Conservation (phyloP, 2,329 filamentous ascomycete genomes). For the Penicillium frequentans region DNA sequence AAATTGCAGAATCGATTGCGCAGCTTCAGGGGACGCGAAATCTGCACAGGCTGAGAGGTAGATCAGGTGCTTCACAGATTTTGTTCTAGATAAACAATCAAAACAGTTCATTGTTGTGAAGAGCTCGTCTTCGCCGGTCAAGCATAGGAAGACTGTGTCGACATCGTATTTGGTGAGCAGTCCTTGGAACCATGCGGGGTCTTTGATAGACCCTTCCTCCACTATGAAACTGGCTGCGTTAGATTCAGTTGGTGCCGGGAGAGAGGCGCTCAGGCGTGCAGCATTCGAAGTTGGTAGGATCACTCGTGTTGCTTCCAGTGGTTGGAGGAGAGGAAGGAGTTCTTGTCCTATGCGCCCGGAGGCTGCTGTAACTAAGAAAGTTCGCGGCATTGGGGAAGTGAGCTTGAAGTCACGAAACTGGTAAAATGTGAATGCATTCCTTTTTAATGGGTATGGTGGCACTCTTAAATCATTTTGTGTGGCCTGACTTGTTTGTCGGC, state of each 20-base stretch:
- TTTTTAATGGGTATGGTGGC: not conserved
- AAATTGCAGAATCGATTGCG: not conserved
- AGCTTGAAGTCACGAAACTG: too few relatives aligned
- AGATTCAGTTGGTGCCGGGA: not conserved
- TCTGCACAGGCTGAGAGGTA: not conserved
- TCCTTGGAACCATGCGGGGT: not conserved
- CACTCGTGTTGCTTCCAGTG: not conserved
- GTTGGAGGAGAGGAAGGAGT: not conserved
- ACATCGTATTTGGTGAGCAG: not conserved
- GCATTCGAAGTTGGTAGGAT: not conserved
- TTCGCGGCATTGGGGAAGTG: not conserved
- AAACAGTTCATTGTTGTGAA: slow-evolving; percentile 1
- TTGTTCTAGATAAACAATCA: not conserved
- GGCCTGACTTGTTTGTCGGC: too few relatives aligned
- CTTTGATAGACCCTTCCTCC: not conserved
- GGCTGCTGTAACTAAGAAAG: not conserved
- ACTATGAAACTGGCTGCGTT: not conserved
- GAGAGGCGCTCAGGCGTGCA: not conserved
- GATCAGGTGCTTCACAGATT: not conserved
- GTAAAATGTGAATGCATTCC: too few relatives aligned
- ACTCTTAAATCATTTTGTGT: not conserved
- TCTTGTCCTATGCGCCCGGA: not conserved
- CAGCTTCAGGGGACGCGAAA: not conserved
- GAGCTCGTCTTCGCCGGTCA: slow-evolving; percentile 1
- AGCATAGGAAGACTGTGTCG: not conserved